phyloP scores from a whole-genome alignment of 768 basidiomycete species.

The Lactifluus piperatus region DNA sequence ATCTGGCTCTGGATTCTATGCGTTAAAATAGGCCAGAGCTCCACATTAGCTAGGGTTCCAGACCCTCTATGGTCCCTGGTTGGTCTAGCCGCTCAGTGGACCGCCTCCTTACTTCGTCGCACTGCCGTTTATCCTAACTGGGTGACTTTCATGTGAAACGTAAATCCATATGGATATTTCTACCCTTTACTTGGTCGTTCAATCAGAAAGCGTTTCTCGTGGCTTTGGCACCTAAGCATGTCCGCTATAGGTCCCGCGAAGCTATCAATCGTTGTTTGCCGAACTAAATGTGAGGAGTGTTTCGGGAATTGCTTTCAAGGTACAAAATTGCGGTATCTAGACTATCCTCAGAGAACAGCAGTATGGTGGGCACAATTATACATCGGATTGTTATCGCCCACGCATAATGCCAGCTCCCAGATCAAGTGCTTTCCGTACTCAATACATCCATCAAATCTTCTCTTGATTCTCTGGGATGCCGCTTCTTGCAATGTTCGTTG shows the following conservation, averaged over 20 bases:
- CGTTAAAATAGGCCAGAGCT: background rate
- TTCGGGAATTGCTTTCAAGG: background rate
- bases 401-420: background rate
- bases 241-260: background rate
- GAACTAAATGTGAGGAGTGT: background rate
- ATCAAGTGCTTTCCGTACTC: background rate
- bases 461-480: background rate
- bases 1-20: background rate
- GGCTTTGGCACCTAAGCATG: background rate
- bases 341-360: background rate
- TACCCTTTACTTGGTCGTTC: background rate
- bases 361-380: background rate
- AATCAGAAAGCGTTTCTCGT: conserved; percentile 7
- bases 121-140: background rate
- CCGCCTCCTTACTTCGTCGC: background rate
- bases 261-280: background rate
- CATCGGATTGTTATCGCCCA: background rate
- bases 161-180: background rate
- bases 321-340: background rate
- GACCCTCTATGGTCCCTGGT: background rate
- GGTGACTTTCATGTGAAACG: conserved; percentile 1
- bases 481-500: conserved; percentile 15
- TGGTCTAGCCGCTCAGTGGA: background rate
- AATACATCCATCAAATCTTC: background rate
- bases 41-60: background rate